Conservation (phyloP, 225 moss, liverwort and hornwort species). For the Bryum argenteum region DNA sequence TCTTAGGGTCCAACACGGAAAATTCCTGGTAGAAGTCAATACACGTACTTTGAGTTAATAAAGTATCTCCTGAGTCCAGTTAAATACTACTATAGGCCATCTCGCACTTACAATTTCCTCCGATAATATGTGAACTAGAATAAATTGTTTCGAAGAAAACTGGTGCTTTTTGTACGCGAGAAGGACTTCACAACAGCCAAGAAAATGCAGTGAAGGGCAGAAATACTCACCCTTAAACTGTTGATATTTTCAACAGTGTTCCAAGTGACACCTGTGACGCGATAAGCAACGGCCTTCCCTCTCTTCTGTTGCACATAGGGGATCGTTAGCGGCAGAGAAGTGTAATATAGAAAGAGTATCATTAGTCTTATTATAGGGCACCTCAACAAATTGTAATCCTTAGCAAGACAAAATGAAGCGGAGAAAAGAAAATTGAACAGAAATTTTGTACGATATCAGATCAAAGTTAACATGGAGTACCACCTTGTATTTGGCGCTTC, state of each 20-base stretch:
- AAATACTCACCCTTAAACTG: slow-evolving; percentile 73
- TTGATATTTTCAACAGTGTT: slow-evolving; percentile 80
- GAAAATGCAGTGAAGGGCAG: too few relatives aligned
- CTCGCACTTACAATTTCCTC: slow-evolving; percentile 18
- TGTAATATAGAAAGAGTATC: too few relatives aligned
- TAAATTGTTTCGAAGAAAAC: background rate
- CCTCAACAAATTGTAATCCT: background rate
- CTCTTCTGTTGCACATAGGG: slow-evolving; percentile 51
- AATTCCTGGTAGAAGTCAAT: slow-evolving; percentile 58
- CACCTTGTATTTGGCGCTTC: slow-evolving; percentile 69
- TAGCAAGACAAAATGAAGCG: background rate
- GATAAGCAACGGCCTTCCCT: slow-evolving; percentile 82
- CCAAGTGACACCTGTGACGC: slow-evolving; percentile 91
- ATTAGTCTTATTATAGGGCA: too few relatives aligned
- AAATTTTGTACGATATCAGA: slow-evolving; percentile 16
- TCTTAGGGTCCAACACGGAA: slow-evolving; percentile 75
- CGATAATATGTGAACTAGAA: slow-evolving; percentile 1
- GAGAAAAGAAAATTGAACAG: slow-evolving; percentile 22
- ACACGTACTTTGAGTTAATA: slow-evolving; percentile 8
- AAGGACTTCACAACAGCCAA: slow-evolving; percentile 1
- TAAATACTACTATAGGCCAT: slow-evolving; percentile 4
- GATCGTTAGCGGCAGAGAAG: slow-evolving; percentile 16
- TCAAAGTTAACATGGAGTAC: background rate
- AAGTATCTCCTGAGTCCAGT: background rate
- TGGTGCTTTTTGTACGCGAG: background rate